phyloP scores from a whole-genome alignment of 768 basidiomycete species.

The Amanita thiersii region DNA sequence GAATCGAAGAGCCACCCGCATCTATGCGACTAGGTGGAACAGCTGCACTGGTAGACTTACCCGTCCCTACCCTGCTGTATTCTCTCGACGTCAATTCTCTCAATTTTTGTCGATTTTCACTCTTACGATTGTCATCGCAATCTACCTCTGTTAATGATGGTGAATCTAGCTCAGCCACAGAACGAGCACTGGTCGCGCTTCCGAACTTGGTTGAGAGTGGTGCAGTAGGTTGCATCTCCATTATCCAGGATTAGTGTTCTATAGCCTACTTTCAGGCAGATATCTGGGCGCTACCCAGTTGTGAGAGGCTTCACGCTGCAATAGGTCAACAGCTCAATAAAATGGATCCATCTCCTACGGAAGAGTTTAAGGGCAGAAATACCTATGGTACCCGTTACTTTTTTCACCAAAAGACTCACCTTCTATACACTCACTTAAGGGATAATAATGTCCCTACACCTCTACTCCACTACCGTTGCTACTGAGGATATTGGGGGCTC shows the following conservation, averaged over 20 bases:
- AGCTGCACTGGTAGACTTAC: conserved; percentile 41
- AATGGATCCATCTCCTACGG: conserved; percentile 24
- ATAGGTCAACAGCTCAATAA: conserved; percentile 52
- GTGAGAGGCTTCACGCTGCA: conserved; percentile 72
- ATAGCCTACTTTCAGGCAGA: conserved; percentile 54
- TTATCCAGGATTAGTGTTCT: conserved; percentile 1
- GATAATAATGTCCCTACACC: conserved; percentile 83
- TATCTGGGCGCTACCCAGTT: conserved; percentile 71
- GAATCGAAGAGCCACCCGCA: conserved; percentile 34
- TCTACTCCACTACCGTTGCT: conserved; percentile 32
- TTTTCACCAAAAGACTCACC: neutral
- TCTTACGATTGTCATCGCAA: conserved; percentile 26
- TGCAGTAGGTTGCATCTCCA: conserved; percentile 35
- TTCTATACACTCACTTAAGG: conserved; percentile 32
- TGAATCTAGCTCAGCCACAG: conserved; percentile 13
- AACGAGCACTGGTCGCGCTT: conserved; percentile 57
- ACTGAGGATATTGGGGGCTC: too few relatives aligned
- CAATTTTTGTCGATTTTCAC: conserved; percentile 87
- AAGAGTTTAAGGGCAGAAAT: conserved; percentile 43
- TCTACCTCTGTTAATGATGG: conserved; percentile 3
- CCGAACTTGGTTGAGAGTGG: conserved; percentile 89
- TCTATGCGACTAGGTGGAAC: conserved; percentile 46
- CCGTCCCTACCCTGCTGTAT: conserved; percentile 45
- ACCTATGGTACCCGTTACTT: conserved; percentile 40
- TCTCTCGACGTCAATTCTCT: conserved; percentile 88